A percentile compares a stretch with the other conserved stretches of the same genome.
phyloP scores from a whole-genome alignment of 768 basidiomycete species.

The Piloderma croceum region DNA sequence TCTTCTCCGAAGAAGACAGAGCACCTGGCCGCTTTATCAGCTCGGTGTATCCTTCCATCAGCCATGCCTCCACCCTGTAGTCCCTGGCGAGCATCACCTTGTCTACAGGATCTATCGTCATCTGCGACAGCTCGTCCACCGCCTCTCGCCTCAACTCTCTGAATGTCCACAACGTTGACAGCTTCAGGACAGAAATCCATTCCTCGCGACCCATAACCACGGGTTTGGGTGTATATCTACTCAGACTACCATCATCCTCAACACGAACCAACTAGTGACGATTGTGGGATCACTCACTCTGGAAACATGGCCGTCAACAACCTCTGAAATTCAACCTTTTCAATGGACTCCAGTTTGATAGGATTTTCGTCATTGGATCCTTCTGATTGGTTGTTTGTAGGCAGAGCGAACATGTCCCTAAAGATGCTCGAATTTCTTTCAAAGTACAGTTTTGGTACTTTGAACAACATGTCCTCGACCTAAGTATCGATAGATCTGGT shows the following conservation, averaged over 20 bases:
- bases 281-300: background rate
- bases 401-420: background rate
- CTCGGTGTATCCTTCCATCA: too few species aligned
- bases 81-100: background rate
- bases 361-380: conserved; percentile 5
- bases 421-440: too few species aligned
- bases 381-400: background rate
- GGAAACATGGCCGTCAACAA: conserved; percentile 3
- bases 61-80: too few species aligned
- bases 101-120: background rate
- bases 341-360: conserved; percentile 15
- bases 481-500: too few species aligned
- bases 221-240: too few species aligned
- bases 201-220: too few species aligned
- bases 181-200: conserved; percentile 4
- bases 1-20: too few species aligned
- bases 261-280: too few species aligned
- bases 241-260: too few species aligned
- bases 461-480: too few species aligned
- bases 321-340: conserved; percentile 16
- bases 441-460: too few species aligned
- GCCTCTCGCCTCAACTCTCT: background rate
- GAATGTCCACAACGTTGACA: conserved; percentile 1
- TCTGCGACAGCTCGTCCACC: background rate
- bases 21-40: too few species aligned